These are phyloP conservation scores for Eimeria mitis DNA, from an alignment of 169 alveolate genomes.

Conservation along the genomic window DNA sequence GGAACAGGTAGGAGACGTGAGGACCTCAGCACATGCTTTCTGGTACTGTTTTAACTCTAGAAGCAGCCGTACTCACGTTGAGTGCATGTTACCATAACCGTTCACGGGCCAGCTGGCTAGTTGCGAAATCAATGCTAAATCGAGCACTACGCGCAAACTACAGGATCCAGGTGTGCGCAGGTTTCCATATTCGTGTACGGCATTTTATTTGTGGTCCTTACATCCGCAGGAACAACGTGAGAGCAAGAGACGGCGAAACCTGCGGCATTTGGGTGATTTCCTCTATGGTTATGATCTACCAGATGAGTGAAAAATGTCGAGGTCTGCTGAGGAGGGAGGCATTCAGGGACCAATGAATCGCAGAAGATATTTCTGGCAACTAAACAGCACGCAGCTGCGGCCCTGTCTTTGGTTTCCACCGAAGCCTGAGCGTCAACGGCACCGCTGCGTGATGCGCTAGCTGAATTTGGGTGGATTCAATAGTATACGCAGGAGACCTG, in stretches of 20 bases:
- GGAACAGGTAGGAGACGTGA: conserved; percentile 51
- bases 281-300: conserved; percentile 69
- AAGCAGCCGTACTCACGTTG: background rate
- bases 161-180: background rate
- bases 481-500: background rate
- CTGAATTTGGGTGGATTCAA: conserved; percentile 1
- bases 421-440: background rate
- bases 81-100: background rate
- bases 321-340: background rate
- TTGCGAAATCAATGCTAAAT: background rate
- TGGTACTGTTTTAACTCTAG: background rate
- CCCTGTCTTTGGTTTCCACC: background rate
- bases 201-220: background rate
- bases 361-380: background rate
- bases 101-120: background rate
- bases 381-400: conserved; percentile 5
- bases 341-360: background rate
- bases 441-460: background rate
- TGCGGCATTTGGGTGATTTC: conserved; percentile 66
- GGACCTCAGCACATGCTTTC: background rate
- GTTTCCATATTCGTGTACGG: background rate
- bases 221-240: conserved; percentile 29
- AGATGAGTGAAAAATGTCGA: conserved; percentile 6
- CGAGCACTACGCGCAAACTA: background rate
- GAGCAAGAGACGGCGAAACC: conserved; percentile 33